Base-by-base conservation (phyloP, 1,139 yeast species). In the Suhomyces ambrosiae region DNA sequence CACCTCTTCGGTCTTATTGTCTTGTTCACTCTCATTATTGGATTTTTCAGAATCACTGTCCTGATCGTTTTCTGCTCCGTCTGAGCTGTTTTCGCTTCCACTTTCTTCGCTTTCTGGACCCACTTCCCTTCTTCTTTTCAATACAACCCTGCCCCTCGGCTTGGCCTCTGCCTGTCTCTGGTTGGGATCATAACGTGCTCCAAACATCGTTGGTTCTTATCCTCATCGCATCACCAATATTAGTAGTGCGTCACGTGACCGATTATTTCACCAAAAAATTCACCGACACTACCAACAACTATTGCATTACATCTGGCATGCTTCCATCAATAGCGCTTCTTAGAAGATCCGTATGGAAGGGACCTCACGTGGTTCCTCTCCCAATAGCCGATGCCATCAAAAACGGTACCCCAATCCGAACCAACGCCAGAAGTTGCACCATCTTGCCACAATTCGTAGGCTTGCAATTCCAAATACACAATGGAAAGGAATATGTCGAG, bases 401-500 rank as follows among this genome's bases (percentile, higher is more conserved):
- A 48, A 82, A 82, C 42, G 86, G 86, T 16, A 77, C 87, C 3
- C 95, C 97, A 7, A 86, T 92, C 44, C 76, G 97, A 65, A 92
- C 98, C 18, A 88, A 89, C 54, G 97, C 97, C 32, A 78, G 98
- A 59, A 74, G 94, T 28, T 92, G 97, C 58, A 92, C 97, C 15
- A 86, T 92, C 41, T 70, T 92, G 38, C 98, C 98, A 15, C 95
- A 87, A 60, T 90, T 92, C 65, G 96, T 92, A 24, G 98, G 98
- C 5, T 72, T 89, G 44, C 85, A 82, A 55, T 92, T 92, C 63
- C 96, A 92, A 64, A 86, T 92, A 30, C 98, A 92, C 65, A 92
- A 92, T 63, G 98, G 98, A 25, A 86, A 85, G 61, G 95, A 89
- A 49, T 92, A 90, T 58, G 95, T 89, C 33, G 90, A 89, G 38